Evolutionary conservation across 1,139 yeast genomes (phyloP).

Genomic region (Magnusiomyces suaveolens): DNA sequence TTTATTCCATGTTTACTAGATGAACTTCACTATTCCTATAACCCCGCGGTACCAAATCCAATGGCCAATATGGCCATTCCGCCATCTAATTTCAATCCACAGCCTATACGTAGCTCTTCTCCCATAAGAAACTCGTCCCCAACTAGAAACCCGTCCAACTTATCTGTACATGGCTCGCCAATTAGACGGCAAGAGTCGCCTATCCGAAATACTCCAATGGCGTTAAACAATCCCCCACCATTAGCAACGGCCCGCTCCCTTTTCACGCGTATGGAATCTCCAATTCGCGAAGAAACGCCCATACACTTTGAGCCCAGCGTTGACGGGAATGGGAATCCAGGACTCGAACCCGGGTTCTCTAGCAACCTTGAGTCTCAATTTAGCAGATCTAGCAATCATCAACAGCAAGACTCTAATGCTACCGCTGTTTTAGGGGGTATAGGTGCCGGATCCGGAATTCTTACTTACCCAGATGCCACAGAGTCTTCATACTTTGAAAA

Average conservation of each 20-base stretch:
- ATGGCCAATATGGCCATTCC: neutral
- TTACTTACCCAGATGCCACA: conserved; percentile 24
- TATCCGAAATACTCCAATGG: neutral
- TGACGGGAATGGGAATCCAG: neutral
- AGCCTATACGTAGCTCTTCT: conserved; percentile 2
- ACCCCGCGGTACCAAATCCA: neutral
- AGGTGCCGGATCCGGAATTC: neutral
- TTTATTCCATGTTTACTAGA: neutral
- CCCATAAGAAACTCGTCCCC: conserved; percentile 14
- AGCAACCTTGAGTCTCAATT: conserved; percentile 1
- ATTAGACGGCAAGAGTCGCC: neutral
- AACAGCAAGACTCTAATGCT: neutral
- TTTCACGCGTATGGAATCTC: conserved; percentile 27
- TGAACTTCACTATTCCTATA: neutral
- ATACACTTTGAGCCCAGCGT: conserved; percentile 19
- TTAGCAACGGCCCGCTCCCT: conserved; percentile 20
- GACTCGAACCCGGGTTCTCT: neutral
- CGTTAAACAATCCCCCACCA: neutral
- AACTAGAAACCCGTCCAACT: conserved; percentile 15
- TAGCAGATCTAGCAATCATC: conserved; percentile 1
- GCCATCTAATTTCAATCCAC: neutral
- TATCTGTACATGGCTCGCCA: conserved; percentile 12
- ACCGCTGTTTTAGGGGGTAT: neutral
- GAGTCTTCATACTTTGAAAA: conserved; percentile 22
- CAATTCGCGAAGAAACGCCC: conserved; percentile 22